phyloP scores from a whole-genome alignment of 2,329 filamentous ascomycete species.

The Scortechinia acanthostroma region DNA sequence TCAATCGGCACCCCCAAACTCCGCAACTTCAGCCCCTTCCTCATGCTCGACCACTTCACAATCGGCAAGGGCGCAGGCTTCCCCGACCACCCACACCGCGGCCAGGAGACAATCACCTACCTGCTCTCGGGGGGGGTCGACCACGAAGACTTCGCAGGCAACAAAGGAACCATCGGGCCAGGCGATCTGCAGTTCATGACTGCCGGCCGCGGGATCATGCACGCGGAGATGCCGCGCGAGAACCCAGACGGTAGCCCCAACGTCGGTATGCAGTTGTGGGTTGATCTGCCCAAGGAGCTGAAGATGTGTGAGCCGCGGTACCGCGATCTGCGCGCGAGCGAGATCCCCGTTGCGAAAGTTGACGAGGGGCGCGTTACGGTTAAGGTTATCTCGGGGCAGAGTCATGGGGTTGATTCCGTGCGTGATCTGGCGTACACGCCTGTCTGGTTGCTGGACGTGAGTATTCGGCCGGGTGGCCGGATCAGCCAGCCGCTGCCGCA shows the following conservation, averaged over 20 bases:
- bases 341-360: constrained; percentile 70
- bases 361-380: constrained; percentile 71
- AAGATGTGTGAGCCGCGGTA: constrained; percentile 90
- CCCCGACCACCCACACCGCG: constrained; percentile 77
- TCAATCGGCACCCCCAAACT: constrained; percentile 80
- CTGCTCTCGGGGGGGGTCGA: constrained; percentile 78
- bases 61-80: constrained; percentile 78
- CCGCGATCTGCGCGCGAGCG: constrained; percentile 70
- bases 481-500: constrained; percentile 69
- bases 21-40: constrained; percentile 81
- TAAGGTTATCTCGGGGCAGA: constrained; percentile 85
- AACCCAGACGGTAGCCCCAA: constrained; percentile 71
- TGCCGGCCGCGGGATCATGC: constrained; percentile 82
- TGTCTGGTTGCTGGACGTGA: constrained; percentile 88
- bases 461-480: constrained; percentile 70
- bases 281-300: constrained; percentile 74
- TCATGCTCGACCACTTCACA: constrained; percentile 92
- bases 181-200: constrained; percentile 99
- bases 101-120: constrained; percentile 77
- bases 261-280: constrained; percentile 89
- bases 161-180: constrained; percentile 73
- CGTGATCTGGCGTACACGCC: constrained; percentile 92
- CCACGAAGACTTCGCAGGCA: constrained; percentile 86
- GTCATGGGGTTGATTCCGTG: constrained; percentile 76
- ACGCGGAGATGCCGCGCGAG: constrained; percentile 87